A percentile compares a stretch with the other conserved stretches of the same genome.
Evolutionary conservation across 2,329 filamentous ascomycete genomes (phyloP).

Genomic region (Xylaria sp.): DNA sequence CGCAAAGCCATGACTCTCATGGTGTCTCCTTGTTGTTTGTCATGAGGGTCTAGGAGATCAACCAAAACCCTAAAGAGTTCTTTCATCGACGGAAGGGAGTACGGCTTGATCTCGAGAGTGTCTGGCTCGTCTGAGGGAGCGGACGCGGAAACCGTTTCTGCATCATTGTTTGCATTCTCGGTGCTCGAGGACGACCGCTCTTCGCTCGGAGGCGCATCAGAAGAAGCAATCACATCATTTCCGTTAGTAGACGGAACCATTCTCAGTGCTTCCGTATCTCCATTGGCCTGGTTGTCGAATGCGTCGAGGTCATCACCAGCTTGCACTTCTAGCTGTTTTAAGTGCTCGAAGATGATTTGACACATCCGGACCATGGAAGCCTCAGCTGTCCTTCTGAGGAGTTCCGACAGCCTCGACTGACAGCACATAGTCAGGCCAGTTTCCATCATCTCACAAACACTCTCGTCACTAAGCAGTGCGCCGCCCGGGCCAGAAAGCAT

Average conservation of each 20-base stretch:
- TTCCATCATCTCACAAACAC: conserved; percentile 99
- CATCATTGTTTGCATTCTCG: conserved; percentile 43
- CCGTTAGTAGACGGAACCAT: conserved; percentile 81
- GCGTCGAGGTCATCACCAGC: conserved; percentile 69
- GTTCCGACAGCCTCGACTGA: conserved; percentile 86
- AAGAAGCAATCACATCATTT: conserved; percentile 61
- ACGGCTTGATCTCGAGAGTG: conserved; percentile 73
- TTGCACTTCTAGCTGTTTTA: conserved; percentile 85
- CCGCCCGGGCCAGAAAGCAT: conserved; percentile 96
- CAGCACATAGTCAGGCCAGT: conserved; percentile 97
- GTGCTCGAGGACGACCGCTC: conserved; percentile 50
- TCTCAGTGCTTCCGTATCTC: conserved; percentile 76
- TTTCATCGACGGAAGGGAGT: conserved; percentile 90
- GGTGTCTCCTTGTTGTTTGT: conserved; percentile 88
- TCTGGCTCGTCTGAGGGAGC: conserved; percentile 34
- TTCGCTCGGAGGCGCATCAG: conserved; percentile 50
- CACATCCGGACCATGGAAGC: conserved; percentile 99
- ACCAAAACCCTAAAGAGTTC: conserved; percentile 94
- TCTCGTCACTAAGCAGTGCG: conserved; percentile 93
- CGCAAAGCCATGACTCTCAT: conserved; percentile 97
- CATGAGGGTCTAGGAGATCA: conserved; percentile 90
- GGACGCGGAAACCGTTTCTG: conserved; percentile 35
- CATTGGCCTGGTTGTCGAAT: conserved; percentile 69
- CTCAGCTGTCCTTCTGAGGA: conserved; percentile 88
- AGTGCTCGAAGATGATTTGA: conserved; percentile 93